phyloP scores from a whole-genome alignment of 345 rosid genomes.

The Citrus glauca region DNA sequence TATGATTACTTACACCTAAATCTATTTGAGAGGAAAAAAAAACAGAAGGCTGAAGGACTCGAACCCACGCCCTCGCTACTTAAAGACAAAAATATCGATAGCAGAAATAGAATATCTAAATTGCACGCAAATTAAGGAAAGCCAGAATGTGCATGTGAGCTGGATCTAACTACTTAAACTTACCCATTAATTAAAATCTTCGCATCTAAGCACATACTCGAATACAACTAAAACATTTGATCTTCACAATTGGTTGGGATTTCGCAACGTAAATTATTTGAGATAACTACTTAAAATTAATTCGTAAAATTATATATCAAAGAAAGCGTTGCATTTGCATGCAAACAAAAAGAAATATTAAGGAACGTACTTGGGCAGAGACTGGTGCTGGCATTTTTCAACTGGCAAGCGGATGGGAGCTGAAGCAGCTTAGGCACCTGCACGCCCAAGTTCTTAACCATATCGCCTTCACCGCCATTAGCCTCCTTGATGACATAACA shows the following conservation, averaged over 20 bases:
- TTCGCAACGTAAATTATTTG: no score
- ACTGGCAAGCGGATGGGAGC: conserved; percentile 76
- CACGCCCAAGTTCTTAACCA: conserved; percentile 60
- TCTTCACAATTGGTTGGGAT: no score
- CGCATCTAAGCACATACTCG: background rate
- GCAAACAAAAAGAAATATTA: no score
- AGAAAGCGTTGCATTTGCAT: background rate
- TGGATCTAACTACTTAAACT: background rate
- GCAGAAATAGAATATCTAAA: background rate
- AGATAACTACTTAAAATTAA: no score
- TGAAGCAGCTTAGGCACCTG: conserved; percentile 60
- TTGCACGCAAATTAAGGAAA: background rate
- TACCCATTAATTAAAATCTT: no score
- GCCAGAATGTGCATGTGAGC: background rate
- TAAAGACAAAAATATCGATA: no score
- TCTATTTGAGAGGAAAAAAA: no score
- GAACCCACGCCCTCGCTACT: no score
- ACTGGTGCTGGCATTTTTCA: conserved; percentile 58
- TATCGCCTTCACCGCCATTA: conserved; percentile 36
- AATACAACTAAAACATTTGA: no score
- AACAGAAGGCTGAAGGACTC: no score
- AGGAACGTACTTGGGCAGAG: conserved; percentile 61
- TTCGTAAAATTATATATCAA: background rate
- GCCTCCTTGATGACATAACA: conserved; percentile 68
- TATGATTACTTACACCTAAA: no score